Conservation (phyloP, 139 green algal species). For the Marvania coccoides region DNA sequence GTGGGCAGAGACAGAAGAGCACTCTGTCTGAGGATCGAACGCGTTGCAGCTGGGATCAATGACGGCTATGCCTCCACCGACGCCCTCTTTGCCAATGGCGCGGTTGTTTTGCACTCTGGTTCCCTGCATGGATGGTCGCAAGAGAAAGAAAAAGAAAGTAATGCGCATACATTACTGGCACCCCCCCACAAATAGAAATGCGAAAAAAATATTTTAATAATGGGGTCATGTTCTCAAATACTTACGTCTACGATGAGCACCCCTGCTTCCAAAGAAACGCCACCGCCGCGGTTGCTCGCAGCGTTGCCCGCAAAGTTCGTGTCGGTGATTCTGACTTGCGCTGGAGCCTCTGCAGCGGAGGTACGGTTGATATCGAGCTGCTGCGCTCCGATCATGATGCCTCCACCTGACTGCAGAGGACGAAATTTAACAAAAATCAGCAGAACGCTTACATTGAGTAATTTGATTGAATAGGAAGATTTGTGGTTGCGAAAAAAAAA, state of each 20-base stretch:
- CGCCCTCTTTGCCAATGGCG: background rate
- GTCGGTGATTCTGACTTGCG: background rate
- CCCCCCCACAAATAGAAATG: no score
- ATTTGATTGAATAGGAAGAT: no score
- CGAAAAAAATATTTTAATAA: no score
- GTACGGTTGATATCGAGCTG: background rate
- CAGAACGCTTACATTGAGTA: no score
- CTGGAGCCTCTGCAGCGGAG: background rate
- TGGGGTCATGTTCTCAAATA: background rate
- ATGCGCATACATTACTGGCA: no score
- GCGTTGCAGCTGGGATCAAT: constrained; percentile 6
- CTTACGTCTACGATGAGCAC: background rate
- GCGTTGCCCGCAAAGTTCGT: background rate
- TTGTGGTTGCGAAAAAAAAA: no score
- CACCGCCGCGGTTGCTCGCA: background rate
- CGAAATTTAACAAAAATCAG: no score
- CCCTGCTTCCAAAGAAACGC: constrained; percentile 6
- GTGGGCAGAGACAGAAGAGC: background rate
- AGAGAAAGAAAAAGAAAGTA: no score
- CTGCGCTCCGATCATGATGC: background rate
- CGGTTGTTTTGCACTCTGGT: background rate
- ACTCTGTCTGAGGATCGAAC: background rate
- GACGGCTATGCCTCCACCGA: constrained; percentile 9
- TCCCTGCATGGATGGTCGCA: no score
- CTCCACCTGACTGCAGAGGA: background rate